Evolutionary conservation across 768 basidiomycete species (phyloP), one percentile per base, ranked within the genome.

Genomic region (Termitomyces titanicus): DNA sequence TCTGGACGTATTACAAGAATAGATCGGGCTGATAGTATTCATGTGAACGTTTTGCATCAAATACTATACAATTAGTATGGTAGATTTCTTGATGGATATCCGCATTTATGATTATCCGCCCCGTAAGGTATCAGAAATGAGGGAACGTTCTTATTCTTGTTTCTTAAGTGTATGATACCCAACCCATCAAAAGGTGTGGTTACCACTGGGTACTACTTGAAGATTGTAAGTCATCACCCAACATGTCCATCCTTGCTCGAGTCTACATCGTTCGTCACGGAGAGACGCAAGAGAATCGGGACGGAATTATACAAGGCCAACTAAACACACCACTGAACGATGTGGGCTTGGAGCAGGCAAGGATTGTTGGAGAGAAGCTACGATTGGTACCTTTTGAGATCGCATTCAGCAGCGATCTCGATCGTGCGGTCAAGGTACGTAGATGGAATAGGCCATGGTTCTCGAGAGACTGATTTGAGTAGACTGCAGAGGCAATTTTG

Each of bases 231-330:
- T 51, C 12, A 53, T 47, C 51, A 43, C 47, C 47, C 48, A n/a
- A 49, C 46, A 70, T 73, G 65, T 29, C 57, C 58, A 55, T 65
- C 51, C 63, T 72, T 25, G 76, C 78, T 24, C 74, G 74, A 51
- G 60, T 91, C 44, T 88, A 85, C 65, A 70, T 90, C 58, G 78
- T 90, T 47, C 83, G 90, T 40, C 90, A 92, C 61, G 90, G 88
- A 18, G 88, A 92, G 73, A 92, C 90, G 24, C 77, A 83, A 39
- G 84, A 79, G 63, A 92, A 92, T 68, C 70, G 74, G 50, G 68
- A 72, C 6, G 73, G 75, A 24, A 81, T 88, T 54, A 79, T 89
- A 43, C 90, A 93, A 73, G 91, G 91, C 38, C 91, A 93, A 9
- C 62, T 82, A 53, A 86, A 93, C 69, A 85, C 84, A 7, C 59